A percentile compares a stretch with the other conserved stretches of the same genome.
These are phyloP conservation scores for Lobulomyces angularis DNA, from an alignment of 192 early-diverging fungal genomes.

Conservation along the genomic window DNA sequence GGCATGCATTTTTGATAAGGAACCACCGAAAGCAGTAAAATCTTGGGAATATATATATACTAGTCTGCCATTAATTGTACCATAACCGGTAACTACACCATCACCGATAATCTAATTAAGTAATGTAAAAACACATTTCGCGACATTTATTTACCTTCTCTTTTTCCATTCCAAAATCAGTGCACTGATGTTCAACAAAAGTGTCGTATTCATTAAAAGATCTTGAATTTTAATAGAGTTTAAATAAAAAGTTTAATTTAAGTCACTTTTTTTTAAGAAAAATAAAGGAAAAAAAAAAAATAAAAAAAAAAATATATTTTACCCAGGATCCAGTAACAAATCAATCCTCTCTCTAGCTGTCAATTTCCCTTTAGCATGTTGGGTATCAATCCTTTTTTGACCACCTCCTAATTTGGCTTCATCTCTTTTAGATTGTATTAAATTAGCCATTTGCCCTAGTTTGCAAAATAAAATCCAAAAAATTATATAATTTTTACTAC, in stretches of 20 bases:
- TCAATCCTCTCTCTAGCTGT: constrained; percentile 84
- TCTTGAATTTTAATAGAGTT: too few relatives aligned
- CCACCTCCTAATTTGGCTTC: constrained; percentile 71
- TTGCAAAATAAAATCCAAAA: too few relatives aligned
- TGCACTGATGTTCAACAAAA: constrained; percentile 89
- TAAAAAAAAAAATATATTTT: too few relatives aligned
- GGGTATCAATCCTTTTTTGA: constrained; percentile 58
- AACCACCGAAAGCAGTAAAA: constrained; percentile 87
- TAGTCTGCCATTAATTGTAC: constrained; percentile 80
- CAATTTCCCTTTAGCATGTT: constrained; percentile 87
- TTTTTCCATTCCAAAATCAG: constrained; percentile 77
- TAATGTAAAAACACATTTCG: constrained; percentile 1
- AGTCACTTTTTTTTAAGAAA: too few relatives aligned
- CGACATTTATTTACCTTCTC: constrained; percentile 31
- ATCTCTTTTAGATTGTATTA: constrained; percentile 53
- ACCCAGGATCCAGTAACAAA: constrained; percentile 72
- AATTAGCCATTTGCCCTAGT: constrained; percentile 5
- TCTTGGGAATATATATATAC: constrained; percentile 90
- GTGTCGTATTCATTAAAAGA: constrained; percentile 86
- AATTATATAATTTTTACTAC: too few relatives aligned
- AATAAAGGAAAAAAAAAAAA: too few relatives aligned
- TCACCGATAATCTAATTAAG: constrained; percentile 65
- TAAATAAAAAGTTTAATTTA: too few relatives aligned
- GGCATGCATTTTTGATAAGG: constrained; percentile 75
- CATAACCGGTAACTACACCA: constrained; percentile 91